Percentiles rank a stretch among this genome's conserved stretches.
phyloP scores from a whole-genome alignment of 345 rosid species.

The Arabidopsis suecica region DNA sequence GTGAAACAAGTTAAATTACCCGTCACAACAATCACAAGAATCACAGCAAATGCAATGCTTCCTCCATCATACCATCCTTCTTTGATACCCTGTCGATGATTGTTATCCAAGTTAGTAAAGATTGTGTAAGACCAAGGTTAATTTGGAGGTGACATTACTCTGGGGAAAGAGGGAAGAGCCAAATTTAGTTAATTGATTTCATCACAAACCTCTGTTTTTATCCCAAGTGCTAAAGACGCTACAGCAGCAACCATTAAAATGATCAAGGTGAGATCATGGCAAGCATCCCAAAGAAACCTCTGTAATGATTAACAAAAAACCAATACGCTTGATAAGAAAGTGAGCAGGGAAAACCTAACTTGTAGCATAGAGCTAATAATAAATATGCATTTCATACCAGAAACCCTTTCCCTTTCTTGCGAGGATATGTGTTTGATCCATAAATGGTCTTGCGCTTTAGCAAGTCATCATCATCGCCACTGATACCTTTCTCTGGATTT shows the following conservation, averaged over 20 bases:
- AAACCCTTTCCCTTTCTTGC: constrained; percentile 86
- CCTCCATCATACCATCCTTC: constrained; percentile 99
- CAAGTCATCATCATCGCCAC: constrained; percentile 76
- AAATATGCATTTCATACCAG: constrained; percentile 57
- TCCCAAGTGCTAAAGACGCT: constrained; percentile 88
- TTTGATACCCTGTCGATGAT: constrained; percentile 66
- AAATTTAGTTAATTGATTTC: background rate
- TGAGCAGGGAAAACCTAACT: constrained; percentile 1
- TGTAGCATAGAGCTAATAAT: constrained; percentile 6
- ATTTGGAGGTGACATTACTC: background rate
- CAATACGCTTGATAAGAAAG: constrained; percentile 13
- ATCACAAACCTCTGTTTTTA: constrained; percentile 86
- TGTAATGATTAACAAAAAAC: constrained; percentile 35
- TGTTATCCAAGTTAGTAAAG: background rate
- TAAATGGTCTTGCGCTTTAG: constrained; percentile 60
- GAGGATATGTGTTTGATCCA: constrained; percentile 96
- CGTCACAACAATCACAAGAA: constrained; percentile 89
- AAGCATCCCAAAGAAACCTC: constrained; percentile 90
- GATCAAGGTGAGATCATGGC: constrained; percentile 83
- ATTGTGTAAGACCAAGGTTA: background rate
- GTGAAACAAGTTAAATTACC: constrained; percentile 50
- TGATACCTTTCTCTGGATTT: constrained; percentile 69
- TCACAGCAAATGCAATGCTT: constrained; percentile 95
- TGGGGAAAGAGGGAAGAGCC: constrained; percentile 2
- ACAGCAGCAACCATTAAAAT: constrained; percentile 91